Conservation (phyloP, 768 basidiomycete species). For the Nevesoporus exiguus region DNA sequence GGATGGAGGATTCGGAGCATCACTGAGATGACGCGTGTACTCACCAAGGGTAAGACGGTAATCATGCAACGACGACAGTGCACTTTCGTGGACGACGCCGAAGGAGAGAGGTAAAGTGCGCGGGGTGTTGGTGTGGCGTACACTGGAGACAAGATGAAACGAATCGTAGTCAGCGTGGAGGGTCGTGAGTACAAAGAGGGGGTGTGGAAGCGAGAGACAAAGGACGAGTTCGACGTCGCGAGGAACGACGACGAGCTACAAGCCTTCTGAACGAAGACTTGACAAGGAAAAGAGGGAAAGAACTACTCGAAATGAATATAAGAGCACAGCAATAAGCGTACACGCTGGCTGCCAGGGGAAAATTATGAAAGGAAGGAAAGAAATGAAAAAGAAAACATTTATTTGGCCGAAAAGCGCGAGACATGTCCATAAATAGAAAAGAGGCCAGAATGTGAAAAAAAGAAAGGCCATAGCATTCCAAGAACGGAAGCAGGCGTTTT, state of each 20-base stretch:
- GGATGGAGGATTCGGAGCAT: neutral
- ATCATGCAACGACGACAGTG: constrained; percentile 40
- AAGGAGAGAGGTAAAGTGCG: constrained; percentile 28
- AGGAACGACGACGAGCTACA: constrained; percentile 20
- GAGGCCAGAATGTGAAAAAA: constrained; percentile 2
- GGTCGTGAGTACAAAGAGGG: constrained; percentile 31
- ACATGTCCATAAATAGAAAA: constrained; percentile 21
- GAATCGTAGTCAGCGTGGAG: constrained; percentile 40
- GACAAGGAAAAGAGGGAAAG: constrained; percentile 23
- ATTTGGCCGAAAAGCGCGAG: neutral
- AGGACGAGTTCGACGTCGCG: constrained; percentile 18
- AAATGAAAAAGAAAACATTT: constrained; percentile 6
- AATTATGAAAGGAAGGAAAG: constrained; percentile 12
- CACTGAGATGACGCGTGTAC: constrained; percentile 17
- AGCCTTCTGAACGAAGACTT: constrained; percentile 26
- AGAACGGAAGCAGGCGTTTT: constrained; percentile 3
- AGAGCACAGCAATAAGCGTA: constrained; percentile 26
- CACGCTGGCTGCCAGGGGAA: constrained; percentile 10
- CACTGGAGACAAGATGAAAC: constrained; percentile 25
- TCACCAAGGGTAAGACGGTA: constrained; percentile 36
- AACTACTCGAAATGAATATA: constrained; percentile 31
- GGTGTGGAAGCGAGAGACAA: constrained; percentile 20
- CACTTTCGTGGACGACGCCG: constrained; percentile 39
- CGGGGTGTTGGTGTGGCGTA: constrained; percentile 34
- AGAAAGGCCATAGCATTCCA: neutral